Percentiles rank a stretch among this genome's conserved stretches.
These are phyloP conservation scores for Myriangium duriaei DNA, from an alignment of 2,329 filamentous ascomycete species.

Conservation along the genomic window DNA sequence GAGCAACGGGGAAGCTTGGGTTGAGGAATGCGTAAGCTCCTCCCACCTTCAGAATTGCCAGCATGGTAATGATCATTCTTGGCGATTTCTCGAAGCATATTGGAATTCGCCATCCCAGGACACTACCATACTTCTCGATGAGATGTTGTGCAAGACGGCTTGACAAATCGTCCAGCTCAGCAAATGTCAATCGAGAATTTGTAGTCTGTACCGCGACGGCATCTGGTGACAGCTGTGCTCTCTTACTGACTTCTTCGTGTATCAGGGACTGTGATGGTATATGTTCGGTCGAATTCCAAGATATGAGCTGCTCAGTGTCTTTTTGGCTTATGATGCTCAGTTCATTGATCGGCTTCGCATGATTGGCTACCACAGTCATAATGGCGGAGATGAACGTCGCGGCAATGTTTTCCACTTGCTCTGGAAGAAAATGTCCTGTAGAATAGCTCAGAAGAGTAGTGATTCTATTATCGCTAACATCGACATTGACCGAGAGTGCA, in stretches of 20 bases:
- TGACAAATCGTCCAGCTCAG: slow-evolving; percentile 18
- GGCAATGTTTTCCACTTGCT: neutral
- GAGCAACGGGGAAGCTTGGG: slow-evolving; percentile 1
- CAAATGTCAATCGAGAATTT: slow-evolving; percentile 23
- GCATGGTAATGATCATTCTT: slow-evolving; percentile 25
- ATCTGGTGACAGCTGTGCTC: slow-evolving; percentile 18
- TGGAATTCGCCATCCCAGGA: slow-evolving; percentile 24
- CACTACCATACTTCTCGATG: slow-evolving; percentile 8
- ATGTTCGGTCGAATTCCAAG: too few relatives aligned
- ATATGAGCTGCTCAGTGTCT: neutral
- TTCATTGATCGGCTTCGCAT: neutral
- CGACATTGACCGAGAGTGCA: neutral
- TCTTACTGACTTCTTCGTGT: too few relatives aligned
- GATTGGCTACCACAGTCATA: neutral
- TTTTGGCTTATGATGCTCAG: neutral
- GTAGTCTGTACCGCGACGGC: slow-evolving; percentile 22
- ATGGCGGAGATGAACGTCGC: neutral
- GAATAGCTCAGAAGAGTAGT: neutral
- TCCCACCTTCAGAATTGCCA: slow-evolving; percentile 27
- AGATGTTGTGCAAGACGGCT: slow-evolving; percentile 22
- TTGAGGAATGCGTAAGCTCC: slow-evolving; percentile 20
- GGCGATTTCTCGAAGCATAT: slow-evolving; percentile 28
- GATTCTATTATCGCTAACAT: neutral
- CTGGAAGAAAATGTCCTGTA: neutral
- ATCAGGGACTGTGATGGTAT: too few relatives aligned